These are phyloP conservation scores for Hypocreales sp. DNA, from an alignment of 2,329 filamentous ascomycete species.

Conservation along the genomic window DNA sequence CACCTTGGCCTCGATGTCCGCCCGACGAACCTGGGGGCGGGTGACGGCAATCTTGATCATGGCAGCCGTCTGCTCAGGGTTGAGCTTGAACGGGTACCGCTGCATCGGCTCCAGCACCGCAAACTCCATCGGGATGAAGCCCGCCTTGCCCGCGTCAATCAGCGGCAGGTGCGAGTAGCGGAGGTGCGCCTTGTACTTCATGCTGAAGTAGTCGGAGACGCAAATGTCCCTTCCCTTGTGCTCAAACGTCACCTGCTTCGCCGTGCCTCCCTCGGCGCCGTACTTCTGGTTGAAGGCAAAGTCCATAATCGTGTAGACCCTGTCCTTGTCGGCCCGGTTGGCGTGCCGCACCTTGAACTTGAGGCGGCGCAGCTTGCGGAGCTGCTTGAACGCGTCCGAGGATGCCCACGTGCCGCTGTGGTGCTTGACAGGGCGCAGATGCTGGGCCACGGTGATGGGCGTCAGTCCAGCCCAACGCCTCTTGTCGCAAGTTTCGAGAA, in stretches of 20 bases:
- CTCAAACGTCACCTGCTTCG: constrained; percentile 40
- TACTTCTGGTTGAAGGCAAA: constrained; percentile 31
- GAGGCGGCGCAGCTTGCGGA: constrained; percentile 38
- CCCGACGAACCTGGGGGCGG: constrained; percentile 51
- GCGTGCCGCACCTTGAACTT: constrained; percentile 39
- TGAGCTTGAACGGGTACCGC: constrained; percentile 47
- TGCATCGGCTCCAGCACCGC: constrained; percentile 38
- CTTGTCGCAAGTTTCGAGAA: constrained; percentile 14
- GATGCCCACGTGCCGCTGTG: constrained; percentile 12
- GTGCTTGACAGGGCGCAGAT: constrained; percentile 19
- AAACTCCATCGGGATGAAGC: constrained; percentile 46
- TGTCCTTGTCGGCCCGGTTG: constrained; percentile 26
- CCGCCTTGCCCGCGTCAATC: constrained; percentile 38
- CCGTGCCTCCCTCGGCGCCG: constrained; percentile 28
- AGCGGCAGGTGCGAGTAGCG: constrained; percentile 34
- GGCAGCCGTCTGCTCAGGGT: constrained; percentile 47
- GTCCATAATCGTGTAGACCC: constrained; percentile 34
- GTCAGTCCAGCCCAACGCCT: constrained; percentile 11
- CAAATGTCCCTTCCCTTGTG: constrained; percentile 27
- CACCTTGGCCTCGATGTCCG: constrained; percentile 39
- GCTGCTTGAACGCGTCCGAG: constrained; percentile 36
- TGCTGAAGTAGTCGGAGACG: constrained; percentile 38
- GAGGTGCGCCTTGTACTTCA: constrained; percentile 37
- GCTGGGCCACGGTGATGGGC: constrained; percentile 10
- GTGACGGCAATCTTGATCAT: constrained; percentile 96